Evolutionary conservation across 225 moss, liverwort and hornwort species (phyloP).

Genomic region (Anthoceros angustus): DNA sequence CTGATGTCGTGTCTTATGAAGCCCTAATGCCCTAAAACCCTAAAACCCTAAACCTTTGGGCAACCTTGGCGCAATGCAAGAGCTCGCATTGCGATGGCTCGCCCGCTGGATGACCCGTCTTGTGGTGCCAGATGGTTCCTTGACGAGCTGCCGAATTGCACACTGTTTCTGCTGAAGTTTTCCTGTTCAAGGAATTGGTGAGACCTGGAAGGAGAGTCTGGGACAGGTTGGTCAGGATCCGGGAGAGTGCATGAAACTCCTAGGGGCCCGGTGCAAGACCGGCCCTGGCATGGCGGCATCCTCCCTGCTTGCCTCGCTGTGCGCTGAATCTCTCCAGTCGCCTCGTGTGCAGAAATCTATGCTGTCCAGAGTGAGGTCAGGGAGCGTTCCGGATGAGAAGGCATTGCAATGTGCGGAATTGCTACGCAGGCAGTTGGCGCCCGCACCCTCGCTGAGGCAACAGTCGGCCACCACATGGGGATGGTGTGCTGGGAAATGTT

Average conservation of each 20-base stretch:
- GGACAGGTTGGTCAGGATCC: too few species aligned
- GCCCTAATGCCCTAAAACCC: too few species aligned
- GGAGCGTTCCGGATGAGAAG: neutral
- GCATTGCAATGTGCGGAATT: neutral
- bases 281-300: constrained; percentile 5
- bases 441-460: neutral
- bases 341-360: neutral
- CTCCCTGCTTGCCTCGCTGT: neutral
- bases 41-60: too few species aligned
- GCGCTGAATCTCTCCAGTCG: neutral
- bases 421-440: neutral
- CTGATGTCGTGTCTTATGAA: too few species aligned
- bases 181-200: too few species aligned
- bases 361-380: neutral
- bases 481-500: neutral
- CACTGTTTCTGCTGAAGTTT: too few species aligned
- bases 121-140: too few species aligned
- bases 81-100: too few species aligned
- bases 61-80: too few species aligned
- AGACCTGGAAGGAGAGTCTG: too few species aligned
- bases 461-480: neutral
- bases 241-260: neutral
- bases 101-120: too few species aligned
- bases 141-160: too few species aligned
- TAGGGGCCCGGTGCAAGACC: neutral